phyloP scores from a whole-genome alignment of 1,284 basidiomycete species.

The Cutaneotrichosporon sp. region DNA sequence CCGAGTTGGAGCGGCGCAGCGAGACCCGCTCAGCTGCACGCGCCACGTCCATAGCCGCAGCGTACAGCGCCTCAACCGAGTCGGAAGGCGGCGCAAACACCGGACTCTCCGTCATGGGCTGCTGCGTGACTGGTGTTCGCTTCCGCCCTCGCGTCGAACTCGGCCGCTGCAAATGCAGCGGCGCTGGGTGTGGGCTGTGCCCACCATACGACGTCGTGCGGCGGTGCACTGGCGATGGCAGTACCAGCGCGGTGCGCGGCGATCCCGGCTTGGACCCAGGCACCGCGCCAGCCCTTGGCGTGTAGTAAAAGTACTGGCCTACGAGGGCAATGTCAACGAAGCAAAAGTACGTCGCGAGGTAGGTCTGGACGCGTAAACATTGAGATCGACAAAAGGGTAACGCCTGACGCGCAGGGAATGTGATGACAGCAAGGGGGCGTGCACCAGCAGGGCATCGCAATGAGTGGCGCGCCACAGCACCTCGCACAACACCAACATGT shows the following conservation, averaged over 20 bases:
- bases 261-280: constrained; percentile 2
- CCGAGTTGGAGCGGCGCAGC: constrained; percentile 13
- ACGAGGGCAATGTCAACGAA: constrained; percentile 68
- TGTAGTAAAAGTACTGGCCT: constrained; percentile 73
- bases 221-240: background rate
- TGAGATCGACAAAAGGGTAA: background rate
- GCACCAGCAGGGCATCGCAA: background rate
- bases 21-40: constrained; percentile 45
- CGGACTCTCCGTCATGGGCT: constrained; percentile 3
- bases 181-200: background rate
- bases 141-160: constrained; percentile 5
- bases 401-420: background rate
- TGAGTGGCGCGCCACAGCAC: background rate
- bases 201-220: background rate
- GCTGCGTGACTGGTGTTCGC: background rate
- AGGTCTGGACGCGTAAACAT: constrained; percentile 56
- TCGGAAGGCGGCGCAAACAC: constrained; percentile 17
- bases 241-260: constrained; percentile 1
- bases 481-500: background rate
- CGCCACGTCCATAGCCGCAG: constrained; percentile 46
- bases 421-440: too few species aligned
- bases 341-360: constrained; percentile 81
- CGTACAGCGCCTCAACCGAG: constrained; percentile 39
- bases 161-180: background rate
- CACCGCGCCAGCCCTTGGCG: background rate